Evolutionary conservation across 2,329 filamentous ascomycete species (phyloP), one percentile per base, ranked within the genome.

Genomic region (Aspergillus terreus): DNA sequence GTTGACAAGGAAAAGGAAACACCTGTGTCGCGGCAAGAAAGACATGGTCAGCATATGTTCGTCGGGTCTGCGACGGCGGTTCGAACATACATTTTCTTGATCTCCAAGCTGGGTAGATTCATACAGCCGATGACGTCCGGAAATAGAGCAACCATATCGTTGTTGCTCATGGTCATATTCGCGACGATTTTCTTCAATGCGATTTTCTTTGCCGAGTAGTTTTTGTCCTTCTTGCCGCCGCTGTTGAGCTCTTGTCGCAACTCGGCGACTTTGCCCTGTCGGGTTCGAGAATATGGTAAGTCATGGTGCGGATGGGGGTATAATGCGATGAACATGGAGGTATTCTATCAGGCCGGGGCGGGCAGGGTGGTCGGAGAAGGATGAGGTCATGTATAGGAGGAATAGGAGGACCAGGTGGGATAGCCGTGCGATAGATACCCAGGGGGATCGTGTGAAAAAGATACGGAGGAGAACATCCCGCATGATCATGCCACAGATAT

Each of bases 81-180:
- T 41, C 19, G 5, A 44, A 53, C 71, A 30, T 78, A 96, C 94
- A 99, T 99, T 81, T 99, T 99, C 82, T 99, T 99, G 75, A 99
- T 96, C 75, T 99, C 94, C 70, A 99, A 77, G 64, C 88, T 95
- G 47, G 86, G 87, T 56, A 99, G 89, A 63, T 89, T 85, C 94
- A 99, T 99, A 78, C 92, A 97, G 57, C 80, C 85, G 62, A 99
- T 89, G 54, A 99, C 88, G 69, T 99, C 94, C 15, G 92, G 91
- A 63, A 99, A 99, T 47, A 99, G 79, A 36, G 90, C 91, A 50
- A 97, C 88, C 94, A 99, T 99, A 73, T 99, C 94, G 68, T 97
- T 99, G 76, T 99, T 99, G 82, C 92, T 97, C 94, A 99, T 99
- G 59, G 94, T 99, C 94, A 99, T 99, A 71, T 99, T 99, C 70